Evolutionary conservation across 2,329 filamentous ascomycete species (phyloP).

Genomic region (Neonectria magnoliae): DNA sequence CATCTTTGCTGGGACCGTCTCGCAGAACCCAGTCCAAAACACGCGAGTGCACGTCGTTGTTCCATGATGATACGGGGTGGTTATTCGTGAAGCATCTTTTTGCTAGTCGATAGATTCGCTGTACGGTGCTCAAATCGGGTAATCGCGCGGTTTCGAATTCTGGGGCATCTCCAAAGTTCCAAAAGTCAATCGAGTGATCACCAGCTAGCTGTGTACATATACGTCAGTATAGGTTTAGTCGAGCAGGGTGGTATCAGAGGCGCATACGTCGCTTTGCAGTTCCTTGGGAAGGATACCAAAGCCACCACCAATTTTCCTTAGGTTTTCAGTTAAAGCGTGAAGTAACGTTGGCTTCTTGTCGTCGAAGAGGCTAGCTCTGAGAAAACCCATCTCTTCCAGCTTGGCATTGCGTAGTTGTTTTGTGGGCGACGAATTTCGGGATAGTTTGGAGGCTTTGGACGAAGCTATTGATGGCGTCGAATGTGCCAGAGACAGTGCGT

Average conservation of each 20-base stretch:
- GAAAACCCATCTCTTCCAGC: slow-evolving; percentile 8
- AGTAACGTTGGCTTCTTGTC: background rate
- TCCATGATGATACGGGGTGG: slow-evolving; percentile 18
- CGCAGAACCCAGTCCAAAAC: slow-evolving; percentile 14
- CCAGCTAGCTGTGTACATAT: background rate
- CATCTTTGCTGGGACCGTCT: background rate
- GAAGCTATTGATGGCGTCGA: slow-evolving; percentile 8
- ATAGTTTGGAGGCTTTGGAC: slow-evolving; percentile 15
- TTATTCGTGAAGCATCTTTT: slow-evolving; percentile 7
- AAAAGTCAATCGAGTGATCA: background rate
- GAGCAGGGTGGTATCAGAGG: background rate
- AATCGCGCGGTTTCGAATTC: background rate
- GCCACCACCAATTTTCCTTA: slow-evolving; percentile 5
- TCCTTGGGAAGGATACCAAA: slow-evolving; percentile 7
- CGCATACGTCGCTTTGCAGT: slow-evolving; percentile 1
- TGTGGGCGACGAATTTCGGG: slow-evolving; percentile 5
- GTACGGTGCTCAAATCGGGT: background rate
- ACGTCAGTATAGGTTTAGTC: background rate
- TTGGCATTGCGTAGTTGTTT: slow-evolving; percentile 14
- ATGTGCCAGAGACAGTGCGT: background rate
- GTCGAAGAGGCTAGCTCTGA: slow-evolving; percentile 5
- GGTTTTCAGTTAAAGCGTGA: background rate
- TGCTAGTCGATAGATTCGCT: background rate
- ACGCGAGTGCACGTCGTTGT: slow-evolving; percentile 12
- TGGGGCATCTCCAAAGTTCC: background rate